Evolutionary conservation across 805 yeast genomes (phyloP).

Genomic region (Candida railenensis): DNA sequence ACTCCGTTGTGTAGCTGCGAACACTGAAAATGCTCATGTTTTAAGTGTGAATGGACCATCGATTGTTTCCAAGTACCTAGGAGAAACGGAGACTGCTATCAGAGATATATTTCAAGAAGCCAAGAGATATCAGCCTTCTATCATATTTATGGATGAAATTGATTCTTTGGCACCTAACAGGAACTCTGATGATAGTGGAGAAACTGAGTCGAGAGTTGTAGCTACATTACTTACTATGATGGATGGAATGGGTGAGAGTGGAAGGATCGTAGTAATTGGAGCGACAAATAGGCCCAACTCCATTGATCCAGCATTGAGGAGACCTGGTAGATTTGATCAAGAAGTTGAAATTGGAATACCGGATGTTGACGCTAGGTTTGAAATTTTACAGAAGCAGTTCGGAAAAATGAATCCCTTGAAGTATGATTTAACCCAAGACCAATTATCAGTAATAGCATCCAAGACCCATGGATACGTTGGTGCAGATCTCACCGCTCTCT

Average conservation of each 20-base stretch:
- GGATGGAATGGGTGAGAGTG: conserved; percentile 72
- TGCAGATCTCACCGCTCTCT: conserved; percentile 85
- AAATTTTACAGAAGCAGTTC: conserved; percentile 67
- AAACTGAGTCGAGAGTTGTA: conserved; percentile 86
- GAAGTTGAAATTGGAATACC: conserved; percentile 93
- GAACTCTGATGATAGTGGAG: conserved; percentile 82
- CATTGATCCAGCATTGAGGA: conserved; percentile 68
- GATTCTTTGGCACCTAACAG: conserved; percentile 89
- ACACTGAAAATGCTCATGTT: conserved; percentile 78
- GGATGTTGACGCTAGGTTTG: conserved; percentile 73
- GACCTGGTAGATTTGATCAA: conserved; percentile 89
- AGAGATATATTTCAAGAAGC: conserved; percentile 86
- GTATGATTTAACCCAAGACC: conserved; percentile 50
- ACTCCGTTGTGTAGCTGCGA: conserved; percentile 69
- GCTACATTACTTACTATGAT: conserved; percentile 81
- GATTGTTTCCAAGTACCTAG: conserved; percentile 87
- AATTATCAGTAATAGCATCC: conserved; percentile 62
- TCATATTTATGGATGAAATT: conserved; percentile 88
- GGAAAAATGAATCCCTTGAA: conserved; percentile 43
- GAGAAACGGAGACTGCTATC: conserved; percentile 89
- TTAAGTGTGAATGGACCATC: conserved; percentile 87
- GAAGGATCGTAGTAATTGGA: conserved; percentile 67
- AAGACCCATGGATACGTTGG: conserved; percentile 98
- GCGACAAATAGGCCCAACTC: conserved; percentile 73
- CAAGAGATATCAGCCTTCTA: conserved; percentile 76